phyloP scores from a whole-genome alignment of 257 asterid genomes.

The Linaria vulgaris region DNA sequence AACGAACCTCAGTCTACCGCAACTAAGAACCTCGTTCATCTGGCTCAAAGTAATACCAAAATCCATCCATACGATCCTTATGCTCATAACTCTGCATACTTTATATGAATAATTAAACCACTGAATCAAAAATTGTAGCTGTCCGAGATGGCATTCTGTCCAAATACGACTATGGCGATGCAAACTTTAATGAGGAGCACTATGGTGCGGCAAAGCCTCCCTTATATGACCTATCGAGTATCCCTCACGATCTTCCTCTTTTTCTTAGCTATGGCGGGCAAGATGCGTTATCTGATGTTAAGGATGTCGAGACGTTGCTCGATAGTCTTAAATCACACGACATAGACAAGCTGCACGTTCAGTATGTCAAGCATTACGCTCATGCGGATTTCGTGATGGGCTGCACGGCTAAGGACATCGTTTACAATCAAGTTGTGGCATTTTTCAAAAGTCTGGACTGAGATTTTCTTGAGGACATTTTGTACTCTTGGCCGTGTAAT shows the following conservation, averaged over 20 bases:
- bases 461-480: no score
- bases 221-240: slow-evolving; percentile 45
- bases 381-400: slow-evolving; percentile 72
- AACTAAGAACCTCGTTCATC: slow-evolving; percentile 57
- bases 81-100: no score
- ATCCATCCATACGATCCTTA: no score
- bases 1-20: slow-evolving; percentile 72
- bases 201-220: slow-evolving; percentile 56
- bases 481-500: no score
- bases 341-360: slow-evolving; percentile 46
- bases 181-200: slow-evolving; percentile 34
- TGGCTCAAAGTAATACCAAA: slow-evolving; percentile 55
- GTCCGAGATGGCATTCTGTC: slow-evolving; percentile 43
- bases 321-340: slow-evolving; percentile 35
- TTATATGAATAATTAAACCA: background rate
- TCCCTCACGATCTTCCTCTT: slow-evolving; percentile 56
- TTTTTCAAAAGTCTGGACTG: slow-evolving; percentile 19
- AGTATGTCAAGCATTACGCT: slow-evolving; percentile 48
- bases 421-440: slow-evolving; percentile 35
- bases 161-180: slow-evolving; percentile 51
- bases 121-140: slow-evolving; percentile 38
- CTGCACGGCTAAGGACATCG: slow-evolving; percentile 46
- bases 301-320: slow-evolving; percentile 49
- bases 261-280: slow-evolving; percentile 66
- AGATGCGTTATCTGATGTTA: slow-evolving; percentile 51